phyloP scores from a whole-genome alignment of 2,329 filamentous ascomycete species.

The Cephalotrichum gorgonifer region DNA sequence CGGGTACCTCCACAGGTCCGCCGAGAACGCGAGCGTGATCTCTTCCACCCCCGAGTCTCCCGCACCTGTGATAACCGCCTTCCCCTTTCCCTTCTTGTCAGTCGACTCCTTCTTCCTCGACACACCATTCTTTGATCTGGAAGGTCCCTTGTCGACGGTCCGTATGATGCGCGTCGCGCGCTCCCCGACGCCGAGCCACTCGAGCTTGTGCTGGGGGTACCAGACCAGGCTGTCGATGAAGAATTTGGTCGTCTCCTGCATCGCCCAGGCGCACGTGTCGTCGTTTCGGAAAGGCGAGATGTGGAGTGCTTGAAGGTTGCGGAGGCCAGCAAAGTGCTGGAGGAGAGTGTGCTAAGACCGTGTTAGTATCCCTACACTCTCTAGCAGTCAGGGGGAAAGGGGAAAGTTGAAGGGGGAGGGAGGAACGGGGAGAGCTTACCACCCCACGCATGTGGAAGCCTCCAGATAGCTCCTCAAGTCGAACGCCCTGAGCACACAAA shows the following conservation, averaged over 20 bases:
- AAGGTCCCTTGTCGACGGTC: not conserved
- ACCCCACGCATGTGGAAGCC: constrained; percentile 43
- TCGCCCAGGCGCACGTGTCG: constrained; percentile 45
- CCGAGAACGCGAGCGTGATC: not conserved
- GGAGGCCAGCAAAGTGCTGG: constrained; percentile 37
- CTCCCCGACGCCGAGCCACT: constrained; percentile 47
- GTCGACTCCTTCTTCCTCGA: constrained; percentile 11
- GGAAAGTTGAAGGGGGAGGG: constrained; percentile 2
- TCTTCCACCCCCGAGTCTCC: not conserved
- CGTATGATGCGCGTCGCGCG: not conserved
- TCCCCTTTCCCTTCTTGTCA: constrained; percentile 12
- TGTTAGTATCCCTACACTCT: constrained; percentile 2
- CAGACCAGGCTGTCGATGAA: constrained; percentile 48
- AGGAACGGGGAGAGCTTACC: constrained; percentile 29
- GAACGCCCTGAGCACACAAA: constrained; percentile 37
- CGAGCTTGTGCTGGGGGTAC: constrained; percentile 41
- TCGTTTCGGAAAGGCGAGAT: constrained; percentile 43
- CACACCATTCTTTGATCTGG: not conserved
- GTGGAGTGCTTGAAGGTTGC: constrained; percentile 43
- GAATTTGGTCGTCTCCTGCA: constrained; percentile 47
- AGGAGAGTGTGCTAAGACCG: constrained; percentile 43
- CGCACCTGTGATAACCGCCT: constrained; percentile 2
- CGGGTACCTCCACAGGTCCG: not conserved
- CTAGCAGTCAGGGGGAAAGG: not conserved
- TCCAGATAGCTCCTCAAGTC: constrained; percentile 44